Evolutionary conservation across 306 rosid genomes (phyloP), one percentile per base, ranked within the genome.

Genomic region (Morella rubra): DNA sequence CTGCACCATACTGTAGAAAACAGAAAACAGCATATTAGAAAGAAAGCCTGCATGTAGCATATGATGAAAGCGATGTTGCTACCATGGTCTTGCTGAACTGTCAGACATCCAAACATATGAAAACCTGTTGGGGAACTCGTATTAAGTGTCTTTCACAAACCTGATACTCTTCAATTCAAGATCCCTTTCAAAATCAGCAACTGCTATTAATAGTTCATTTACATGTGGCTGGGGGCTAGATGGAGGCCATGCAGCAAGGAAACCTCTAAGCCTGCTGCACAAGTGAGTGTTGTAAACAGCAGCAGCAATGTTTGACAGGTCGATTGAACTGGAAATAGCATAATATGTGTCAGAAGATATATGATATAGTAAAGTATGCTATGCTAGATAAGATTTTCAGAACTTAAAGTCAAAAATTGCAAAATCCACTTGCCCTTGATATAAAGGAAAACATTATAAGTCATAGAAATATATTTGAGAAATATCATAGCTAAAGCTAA

Each of bases 211-310:
- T 83, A 95, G 96, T 70, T 95, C 97, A 84, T 90, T 92, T 58
- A 95, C 89, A 76, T 90, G 93, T 46, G 88, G 73, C 72, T 85
- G 89, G 45, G 98, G 98, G 81, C 96, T 79, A 24, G 98, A 89
- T 41, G 98, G 98, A 71, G 98, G 98, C 92, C 90, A 90, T 61
- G 96, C 87, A 78, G 97, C 75, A 78, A 92, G 97, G 80, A 95
- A 92, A 74, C 85, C 83, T 83, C 87, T 89, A 80, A 95, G 86
- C 83, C 97, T 87, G 82, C 81, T 90, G 77, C 89, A 90, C 76
- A 95, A 83, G 87, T 92, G 96, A 1, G 86, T 85, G 88, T 96
- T 95, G 79, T 95, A 95, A 80, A 92, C 90, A 42, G 93, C 89
- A 69, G 98, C 96, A n/a, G 97, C 87, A 78, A 95, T 88, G 79